These are phyloP conservation scores for Trichoderma polysporum DNA, from an alignment of 2,329 filamentous ascomycete genomes.

Conservation along the genomic window DNA sequence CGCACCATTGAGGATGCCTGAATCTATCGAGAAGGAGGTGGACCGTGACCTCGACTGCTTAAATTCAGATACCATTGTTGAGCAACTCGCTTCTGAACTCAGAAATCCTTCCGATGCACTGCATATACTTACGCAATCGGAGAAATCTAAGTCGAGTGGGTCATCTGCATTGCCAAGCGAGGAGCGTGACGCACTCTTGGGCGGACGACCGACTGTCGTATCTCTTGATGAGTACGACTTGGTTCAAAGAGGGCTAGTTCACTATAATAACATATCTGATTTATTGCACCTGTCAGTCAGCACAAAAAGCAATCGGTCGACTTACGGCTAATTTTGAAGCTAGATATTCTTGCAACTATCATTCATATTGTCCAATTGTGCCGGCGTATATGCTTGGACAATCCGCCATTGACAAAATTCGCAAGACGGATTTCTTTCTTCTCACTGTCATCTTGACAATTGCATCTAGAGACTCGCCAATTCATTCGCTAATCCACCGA, in stretches of 20 bases:
- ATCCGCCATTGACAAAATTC: background rate
- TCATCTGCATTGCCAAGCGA: background rate
- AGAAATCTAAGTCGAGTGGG: background rate
- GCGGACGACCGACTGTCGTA: background rate
- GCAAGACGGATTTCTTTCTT: background rate
- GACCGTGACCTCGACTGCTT: background rate
- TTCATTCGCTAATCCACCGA: background rate
- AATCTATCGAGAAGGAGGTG: background rate
- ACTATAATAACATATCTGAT: background rate
- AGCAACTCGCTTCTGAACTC: background rate
- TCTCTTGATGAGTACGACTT: background rate
- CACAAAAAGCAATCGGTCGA: background rate
- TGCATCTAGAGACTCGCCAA: background rate
- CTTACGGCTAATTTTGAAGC: background rate
- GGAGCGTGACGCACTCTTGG: background rate
- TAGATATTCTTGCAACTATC: background rate
- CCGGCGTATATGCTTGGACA: background rate
- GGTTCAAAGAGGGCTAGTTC: background rate
- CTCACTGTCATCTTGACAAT: background rate
- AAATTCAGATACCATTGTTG: background rate
- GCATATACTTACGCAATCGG: conserved; percentile 5
- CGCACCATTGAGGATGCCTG: background rate
- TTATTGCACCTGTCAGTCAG: background rate
- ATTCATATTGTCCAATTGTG: conserved; percentile 7
- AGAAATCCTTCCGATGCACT: conserved; percentile 4